Evolutionary conservation across 805 yeast species (phyloP), one percentile per base, ranked within the genome.

Genomic region (Ogataea minuta): DNA sequence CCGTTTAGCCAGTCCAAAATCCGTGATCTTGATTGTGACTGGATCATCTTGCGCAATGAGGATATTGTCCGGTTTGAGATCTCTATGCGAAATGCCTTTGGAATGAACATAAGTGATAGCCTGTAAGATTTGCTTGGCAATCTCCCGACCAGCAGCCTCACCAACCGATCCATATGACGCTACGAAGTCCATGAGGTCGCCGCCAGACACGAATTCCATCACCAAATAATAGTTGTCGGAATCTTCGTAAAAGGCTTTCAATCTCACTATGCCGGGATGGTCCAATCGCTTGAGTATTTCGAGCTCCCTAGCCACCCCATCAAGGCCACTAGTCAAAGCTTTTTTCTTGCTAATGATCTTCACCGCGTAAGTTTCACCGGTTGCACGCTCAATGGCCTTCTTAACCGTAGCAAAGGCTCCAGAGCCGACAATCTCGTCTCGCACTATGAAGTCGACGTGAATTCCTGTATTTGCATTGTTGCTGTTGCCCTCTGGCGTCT

Each of bases 351-450:
- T 80, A 25, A 93, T 90, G 44, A 93, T 88, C 57, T 93, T 93
- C 12, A 87, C 95, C 0, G 99, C 99, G 60, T 69, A 89, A 4
- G 91, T 76, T 49, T 81, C 79, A 10, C 98, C 98, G 0, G 95
- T 79, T 6, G 77, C 63, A 45, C 97, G 74, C 54, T 89, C 93
- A 1, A 90, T 79, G 4, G 95, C 96, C 57, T 87, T 87, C 50
- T 88, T 83, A 20, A 93, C 99, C 1, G 90, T 84, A 5, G 98
- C 98, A 72, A 91, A 91, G 8, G 98, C 98, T n/a, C 99, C 99
- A 53, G 88, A 93, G 1, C 99, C 99, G 1, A 91, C 85, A 11
- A 86, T 81, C 54, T 85, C 95, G 57, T 83, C 86, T 43, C 82
- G 76, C 14, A 91, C 77, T 10, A 86, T 83, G 61, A 81, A 93